A percentile compares a stretch with the other conserved stretches of the same genome.
Conservation (phyloP, 768 basidiomycete species). For the Cystoderma amianthinum region DNA sequence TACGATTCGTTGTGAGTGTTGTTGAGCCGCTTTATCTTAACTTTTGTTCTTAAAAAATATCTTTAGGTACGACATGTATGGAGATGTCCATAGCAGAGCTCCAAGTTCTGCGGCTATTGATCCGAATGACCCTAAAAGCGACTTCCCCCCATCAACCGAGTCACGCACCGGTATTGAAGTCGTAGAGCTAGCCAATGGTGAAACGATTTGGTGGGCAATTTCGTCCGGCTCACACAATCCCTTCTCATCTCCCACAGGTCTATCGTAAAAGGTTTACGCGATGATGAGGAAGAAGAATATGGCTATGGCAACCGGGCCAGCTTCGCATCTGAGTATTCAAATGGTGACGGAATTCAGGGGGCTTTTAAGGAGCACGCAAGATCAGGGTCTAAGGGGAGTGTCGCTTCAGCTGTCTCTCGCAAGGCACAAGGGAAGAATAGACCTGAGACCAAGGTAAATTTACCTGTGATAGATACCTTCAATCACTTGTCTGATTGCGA, state of each 20-base stretch:
- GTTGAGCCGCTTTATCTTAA: neutral
- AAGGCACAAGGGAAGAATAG: constrained; percentile 51
- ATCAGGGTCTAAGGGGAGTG: constrained; percentile 61
- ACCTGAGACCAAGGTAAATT: constrained; percentile 78
- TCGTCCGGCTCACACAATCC: constrained; percentile 3
- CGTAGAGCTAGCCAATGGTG: constrained; percentile 80
- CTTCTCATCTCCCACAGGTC: constrained; percentile 40
- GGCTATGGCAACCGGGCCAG: constrained; percentile 61
- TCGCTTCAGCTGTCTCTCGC: constrained; percentile 52
- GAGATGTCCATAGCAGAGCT: constrained; percentile 38
- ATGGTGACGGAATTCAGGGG: constrained; percentile 59
- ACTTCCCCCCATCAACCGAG: constrained; percentile 26
- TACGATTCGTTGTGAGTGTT: constrained; percentile 76
- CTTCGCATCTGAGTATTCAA: constrained; percentile 70
- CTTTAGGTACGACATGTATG: constrained; percentile 75
- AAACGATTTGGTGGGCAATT: constrained; percentile 70
- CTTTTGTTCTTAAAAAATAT: neutral
- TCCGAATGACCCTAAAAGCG: constrained; percentile 18
- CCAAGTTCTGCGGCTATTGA: constrained; percentile 24
- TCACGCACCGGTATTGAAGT: constrained; percentile 66
- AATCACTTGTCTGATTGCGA: neutral
- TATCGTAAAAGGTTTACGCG: constrained; percentile 78
- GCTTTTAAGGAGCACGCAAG: constrained; percentile 72
- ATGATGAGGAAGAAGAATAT: constrained; percentile 69
- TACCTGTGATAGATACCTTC: neutral